Conservation (phyloP, 1,284 basidiomycete genomes). For the Porodaedalea pini region DNA sequence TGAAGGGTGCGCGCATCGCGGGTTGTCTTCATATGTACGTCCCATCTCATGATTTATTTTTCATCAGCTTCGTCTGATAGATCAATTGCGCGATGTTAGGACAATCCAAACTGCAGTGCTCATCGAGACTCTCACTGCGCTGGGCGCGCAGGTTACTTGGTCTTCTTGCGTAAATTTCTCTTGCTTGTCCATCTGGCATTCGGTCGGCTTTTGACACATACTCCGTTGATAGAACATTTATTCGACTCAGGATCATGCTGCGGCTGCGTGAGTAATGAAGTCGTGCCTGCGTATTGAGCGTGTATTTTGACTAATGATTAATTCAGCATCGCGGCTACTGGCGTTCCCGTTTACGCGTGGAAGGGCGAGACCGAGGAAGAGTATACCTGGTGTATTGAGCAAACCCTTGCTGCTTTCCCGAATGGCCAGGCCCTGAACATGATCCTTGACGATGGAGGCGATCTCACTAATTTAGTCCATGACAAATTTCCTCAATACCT, state of each 20-base stretch:
- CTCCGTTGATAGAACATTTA: constrained; percentile 82
- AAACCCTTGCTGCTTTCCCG: constrained; percentile 83
- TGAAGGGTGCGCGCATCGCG: constrained; percentile 94
- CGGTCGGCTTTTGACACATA: constrained; percentile 11
- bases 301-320: constrained; percentile 1
- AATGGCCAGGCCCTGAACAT: constrained; percentile 88
- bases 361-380: constrained; percentile 99
- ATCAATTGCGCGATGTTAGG: constrained; percentile 42
- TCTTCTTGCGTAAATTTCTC: constrained; percentile 82
- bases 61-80: constrained; percentile 13
- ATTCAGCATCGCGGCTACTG: constrained; percentile 88
- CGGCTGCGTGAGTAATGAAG: constrained; percentile 78
- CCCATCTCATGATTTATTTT: neutral
- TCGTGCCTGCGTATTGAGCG: neutral
- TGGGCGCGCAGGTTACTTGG: constrained; percentile 98
- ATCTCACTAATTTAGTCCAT: constrained; percentile 93
- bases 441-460: constrained; percentile 99
- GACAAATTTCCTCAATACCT: constrained; percentile 94
- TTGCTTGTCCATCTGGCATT: constrained; percentile 8
- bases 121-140: constrained; percentile 91
- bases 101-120: constrained; percentile 96
- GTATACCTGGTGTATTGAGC: constrained; percentile 97
- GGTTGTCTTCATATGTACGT: constrained; percentile 94
- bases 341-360: constrained; percentile 98
- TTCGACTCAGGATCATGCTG: constrained; percentile 99